Percentiles rank a stretch among this genome's conserved stretches.
Conservation (phyloP, 371 early-diverging fungal species). For the Mucor plumbeus region DNA sequence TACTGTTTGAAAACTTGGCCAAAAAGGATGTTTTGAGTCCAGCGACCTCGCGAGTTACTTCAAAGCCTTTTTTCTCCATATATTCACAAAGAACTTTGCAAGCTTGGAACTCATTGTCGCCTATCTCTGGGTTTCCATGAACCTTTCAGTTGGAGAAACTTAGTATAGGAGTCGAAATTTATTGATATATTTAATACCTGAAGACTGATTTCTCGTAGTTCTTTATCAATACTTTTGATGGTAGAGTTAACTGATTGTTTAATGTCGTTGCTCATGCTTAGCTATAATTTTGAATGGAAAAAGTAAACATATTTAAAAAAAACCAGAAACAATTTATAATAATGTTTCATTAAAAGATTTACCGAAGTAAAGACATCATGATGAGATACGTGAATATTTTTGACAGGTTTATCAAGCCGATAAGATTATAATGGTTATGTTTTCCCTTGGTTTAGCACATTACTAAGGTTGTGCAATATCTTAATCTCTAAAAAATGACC, state of each 20-base stretch:
- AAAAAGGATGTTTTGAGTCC: conserved; percentile 69
- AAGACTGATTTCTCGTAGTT: conserved; percentile 30
- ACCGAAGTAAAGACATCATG: not conserved
- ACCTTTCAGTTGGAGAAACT: conserved; percentile 33
- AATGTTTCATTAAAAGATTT: not conserved
- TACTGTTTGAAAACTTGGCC: conserved; percentile 57
- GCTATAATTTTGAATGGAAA: not conserved
- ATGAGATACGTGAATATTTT: not conserved
- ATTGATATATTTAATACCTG: conserved; percentile 11
- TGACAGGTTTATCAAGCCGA: not conserved
- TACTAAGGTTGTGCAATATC: not conserved
- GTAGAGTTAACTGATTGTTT: conserved; percentile 16
- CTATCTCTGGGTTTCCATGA: conserved; percentile 70
- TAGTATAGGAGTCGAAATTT: not conserved
- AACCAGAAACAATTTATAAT: not conserved
- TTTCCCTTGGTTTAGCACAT: not conserved
- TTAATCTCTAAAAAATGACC: too few relatives aligned
- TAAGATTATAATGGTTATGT: not conserved
- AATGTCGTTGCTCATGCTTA: not conserved
- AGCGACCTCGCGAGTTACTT: conserved; percentile 56
- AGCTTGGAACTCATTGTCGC: conserved; percentile 60
- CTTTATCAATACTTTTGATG: conserved; percentile 13
- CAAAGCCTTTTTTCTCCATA: conserved; percentile 52
- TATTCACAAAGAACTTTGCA: conserved; percentile 57
- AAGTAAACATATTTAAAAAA: too few relatives aligned